Percentiles rank a stretch among this genome's conserved stretches.
These are phyloP conservation scores for Lasiodiplodia citricola DNA, from an alignment of 2,329 filamentous ascomycete genomes.

Conservation along the genomic window DNA sequence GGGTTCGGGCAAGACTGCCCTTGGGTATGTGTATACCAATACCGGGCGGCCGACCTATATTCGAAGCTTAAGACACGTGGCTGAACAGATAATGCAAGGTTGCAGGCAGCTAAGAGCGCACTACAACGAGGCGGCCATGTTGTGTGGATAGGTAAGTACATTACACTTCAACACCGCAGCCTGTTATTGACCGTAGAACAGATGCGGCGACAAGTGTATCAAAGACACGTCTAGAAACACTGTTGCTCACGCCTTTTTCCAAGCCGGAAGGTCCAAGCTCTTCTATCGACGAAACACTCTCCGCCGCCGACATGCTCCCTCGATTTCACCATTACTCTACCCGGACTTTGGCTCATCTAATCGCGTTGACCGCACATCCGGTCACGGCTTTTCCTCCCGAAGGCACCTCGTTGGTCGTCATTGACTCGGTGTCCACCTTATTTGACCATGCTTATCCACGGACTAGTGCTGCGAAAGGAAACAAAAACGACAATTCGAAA, in stretches of 20 bases:
- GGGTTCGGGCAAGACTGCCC: slow-evolving; percentile 81
- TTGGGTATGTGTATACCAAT: slow-evolving; percentile 65
- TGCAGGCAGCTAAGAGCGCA: slow-evolving; percentile 71
- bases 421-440: slow-evolving; percentile 79
- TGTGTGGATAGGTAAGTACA: slow-evolving; percentile 78
- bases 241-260: slow-evolving; percentile 42
- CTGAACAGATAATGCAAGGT: slow-evolving; percentile 52
- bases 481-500: slow-evolving; percentile 50
- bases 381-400: slow-evolving; percentile 66
- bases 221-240: slow-evolving; percentile 52
- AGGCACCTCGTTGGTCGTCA: slow-evolving; percentile 70
- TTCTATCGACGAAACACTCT: slow-evolving; percentile 8
- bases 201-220: slow-evolving; percentile 59
- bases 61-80: background rate
- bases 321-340: slow-evolving; percentile 70
- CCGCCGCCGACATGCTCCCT: slow-evolving; percentile 39
- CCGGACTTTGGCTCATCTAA: slow-evolving; percentile 66
- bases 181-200: slow-evolving; percentile 30
- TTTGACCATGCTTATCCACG: slow-evolving; percentile 79
- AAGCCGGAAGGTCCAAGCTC: slow-evolving; percentile 18
- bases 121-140: slow-evolving; percentile 67
- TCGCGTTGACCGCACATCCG: slow-evolving; percentile 76
- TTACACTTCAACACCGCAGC: background rate
- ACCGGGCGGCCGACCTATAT: background rate
- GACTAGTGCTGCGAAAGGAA: slow-evolving; percentile 48